Base-by-base conservation (phyloP, 2,329 filamentous ascomycete species). In the Didymella sp. region DNA sequence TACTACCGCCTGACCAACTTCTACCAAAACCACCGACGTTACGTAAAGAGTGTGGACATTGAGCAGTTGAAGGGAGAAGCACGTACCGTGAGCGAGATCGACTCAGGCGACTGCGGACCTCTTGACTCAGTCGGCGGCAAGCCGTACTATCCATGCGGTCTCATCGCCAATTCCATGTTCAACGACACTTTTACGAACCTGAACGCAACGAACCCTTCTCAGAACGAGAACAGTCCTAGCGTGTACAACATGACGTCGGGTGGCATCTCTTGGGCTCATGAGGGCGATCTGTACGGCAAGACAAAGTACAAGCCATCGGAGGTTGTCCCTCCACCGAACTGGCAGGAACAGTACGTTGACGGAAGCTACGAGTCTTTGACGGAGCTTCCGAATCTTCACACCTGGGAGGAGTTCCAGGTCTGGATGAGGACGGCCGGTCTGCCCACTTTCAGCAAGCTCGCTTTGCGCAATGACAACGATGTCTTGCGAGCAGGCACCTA, bases 341-440 rank as follows among this genome's bases (percentile, higher is more conserved):
- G 95, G 95, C 74, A 79, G 17, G 71, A 82, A 12, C 84, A 86
- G 56, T 96, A 89, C 65, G 88, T 88, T 6, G 73, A 88, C 33
- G 85, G 84, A 22, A 63, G 65, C 59, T 96, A 96, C 72, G 88
- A 84, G 3, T 75, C 80, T 0, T 25, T 57, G 42, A 82, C 84
- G 48, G 85, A 84, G 2, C 87, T 91, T 21, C 92, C 92, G 0
- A 78, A 95, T 67, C 76, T 98, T 17, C 83, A 88, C 61, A 79
- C 86, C 0, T 88, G 92, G 78, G 90, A 96, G 75, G 87, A 87
- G 40, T 96, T 99, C 76, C 93, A 97, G 78, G 93, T 98, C 21
- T 99, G 95, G 95, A 99, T 99, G 95, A 88, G 95, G 68, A 96
- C 96, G 1, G 95, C 95, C 22, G 95, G 94, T 56, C 80, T 98